Percentiles rank a stretch among this genome's conserved stretches.
Evolutionary conservation across 192 early-diverging fungal genomes (phyloP).

Genomic region (Kappamyces sp.): DNA sequence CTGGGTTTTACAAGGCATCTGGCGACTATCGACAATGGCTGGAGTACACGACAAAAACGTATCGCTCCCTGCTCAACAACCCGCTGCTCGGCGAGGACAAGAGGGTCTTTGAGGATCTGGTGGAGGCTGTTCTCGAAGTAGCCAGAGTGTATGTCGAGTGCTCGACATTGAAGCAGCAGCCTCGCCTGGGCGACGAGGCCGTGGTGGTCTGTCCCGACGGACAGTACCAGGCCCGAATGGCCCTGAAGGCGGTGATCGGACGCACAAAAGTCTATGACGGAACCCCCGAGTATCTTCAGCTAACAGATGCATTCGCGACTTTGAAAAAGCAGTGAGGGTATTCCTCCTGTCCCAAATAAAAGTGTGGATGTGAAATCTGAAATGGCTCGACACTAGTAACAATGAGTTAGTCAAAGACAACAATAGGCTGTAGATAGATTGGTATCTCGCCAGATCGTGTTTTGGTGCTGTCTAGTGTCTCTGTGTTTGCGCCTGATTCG

Average conservation of each 20-base stretch:
- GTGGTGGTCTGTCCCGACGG: slow-evolving; percentile 78
- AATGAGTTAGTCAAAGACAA: no score
- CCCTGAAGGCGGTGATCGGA: slow-evolving; percentile 77
- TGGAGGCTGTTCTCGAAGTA: slow-evolving; percentile 62
- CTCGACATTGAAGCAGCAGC: slow-evolving; percentile 40
- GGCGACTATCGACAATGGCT: slow-evolving; percentile 58
- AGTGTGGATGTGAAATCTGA: no score
- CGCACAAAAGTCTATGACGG: slow-evolving; percentile 53
- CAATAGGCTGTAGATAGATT: no score
- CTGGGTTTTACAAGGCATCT: slow-evolving; percentile 70
- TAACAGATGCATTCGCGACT: no score
- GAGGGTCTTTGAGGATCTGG: slow-evolving; percentile 65
- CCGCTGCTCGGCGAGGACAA: slow-evolving; percentile 68
- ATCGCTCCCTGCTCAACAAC: slow-evolving; percentile 71
- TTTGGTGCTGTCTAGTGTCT: no score
- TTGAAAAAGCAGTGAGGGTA: no score
- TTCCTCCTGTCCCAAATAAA: no score
- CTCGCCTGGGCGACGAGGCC: slow-evolving; percentile 22
- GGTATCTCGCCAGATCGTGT: no score
- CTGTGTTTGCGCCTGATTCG: no score
- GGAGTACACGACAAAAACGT: slow-evolving; percentile 78
- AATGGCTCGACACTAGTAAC: no score
- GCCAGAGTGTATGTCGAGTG: slow-evolving; percentile 73
- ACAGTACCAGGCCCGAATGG: slow-evolving; percentile 76
- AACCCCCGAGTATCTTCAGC: not conserved